phyloP scores from a whole-genome alignment of 768 basidiomycete genomes.

The Trametes elegans region DNA sequence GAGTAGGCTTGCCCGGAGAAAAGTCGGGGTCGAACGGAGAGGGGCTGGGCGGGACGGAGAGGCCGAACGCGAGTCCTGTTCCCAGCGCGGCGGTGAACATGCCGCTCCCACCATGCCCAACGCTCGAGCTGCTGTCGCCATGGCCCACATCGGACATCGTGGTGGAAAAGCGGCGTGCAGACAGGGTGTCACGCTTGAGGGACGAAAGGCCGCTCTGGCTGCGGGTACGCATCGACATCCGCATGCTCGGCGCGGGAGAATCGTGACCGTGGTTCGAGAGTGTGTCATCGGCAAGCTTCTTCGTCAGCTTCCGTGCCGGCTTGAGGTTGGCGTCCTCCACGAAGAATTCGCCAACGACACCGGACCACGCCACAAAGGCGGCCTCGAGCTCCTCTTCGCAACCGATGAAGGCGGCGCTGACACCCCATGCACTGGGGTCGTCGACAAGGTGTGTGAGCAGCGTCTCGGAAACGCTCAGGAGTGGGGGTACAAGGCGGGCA shows the following conservation, averaged over 20 bases:
- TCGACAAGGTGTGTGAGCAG: conserved; percentile 51
- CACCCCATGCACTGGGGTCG: conserved; percentile 66
- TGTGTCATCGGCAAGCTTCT: conserved; percentile 8
- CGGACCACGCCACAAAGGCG: conserved; percentile 57
- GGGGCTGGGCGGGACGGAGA: conserved; percentile 17
- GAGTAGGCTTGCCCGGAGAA: background rate
- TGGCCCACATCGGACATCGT: conserved; percentile 16
- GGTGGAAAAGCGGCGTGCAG: conserved; percentile 7
- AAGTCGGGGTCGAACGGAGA: conserved; percentile 1
- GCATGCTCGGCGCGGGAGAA: background rate
- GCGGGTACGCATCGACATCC: conserved; percentile 8
- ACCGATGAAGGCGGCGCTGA: conserved; percentile 57
- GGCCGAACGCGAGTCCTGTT: conserved; percentile 27
- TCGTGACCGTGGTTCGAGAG: conserved; percentile 8
- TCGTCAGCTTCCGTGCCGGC: conserved; percentile 16
- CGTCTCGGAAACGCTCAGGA: conserved; percentile 49
- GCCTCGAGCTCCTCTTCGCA: conserved; percentile 51
- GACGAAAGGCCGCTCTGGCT: conserved; percentile 10
- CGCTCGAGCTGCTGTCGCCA: conserved; percentile 1
- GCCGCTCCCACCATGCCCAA: conserved; percentile 14
- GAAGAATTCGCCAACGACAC: conserved; percentile 47
- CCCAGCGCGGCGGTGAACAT: conserved; percentile 32
- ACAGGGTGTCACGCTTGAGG: background rate
- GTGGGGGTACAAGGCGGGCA: conserved; percentile 47
- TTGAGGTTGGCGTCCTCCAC: conserved; percentile 15